Evolutionary conservation across 495 filamentous ascomycete species (phyloP), one percentile per base, ranked within the genome.

Genomic region (Monascus purpureus): DNA sequence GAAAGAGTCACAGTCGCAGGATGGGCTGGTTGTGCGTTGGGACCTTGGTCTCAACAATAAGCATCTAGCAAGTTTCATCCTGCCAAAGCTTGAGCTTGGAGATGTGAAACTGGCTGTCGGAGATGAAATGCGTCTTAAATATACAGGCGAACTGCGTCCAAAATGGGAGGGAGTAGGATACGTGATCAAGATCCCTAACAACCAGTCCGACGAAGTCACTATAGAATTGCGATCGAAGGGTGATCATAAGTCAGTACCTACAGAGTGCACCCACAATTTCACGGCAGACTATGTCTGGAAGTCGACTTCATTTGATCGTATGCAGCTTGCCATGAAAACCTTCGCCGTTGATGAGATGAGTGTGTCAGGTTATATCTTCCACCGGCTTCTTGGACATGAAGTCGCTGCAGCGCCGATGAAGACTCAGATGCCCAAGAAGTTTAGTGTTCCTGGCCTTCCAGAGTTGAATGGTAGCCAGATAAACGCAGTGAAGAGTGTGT

Each of bases 231-330:
- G 90, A 18, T 79, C 84, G 39, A 84, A 84, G 45, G 82, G 80
- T 23, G 79, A 81, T 37, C 85, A 95, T 55, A 96, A 96, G 50
- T 83, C 81, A 17, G 85, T 96, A 5, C 88, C 90, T 2, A 95
- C 85, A 0, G 90, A 99, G 46, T 95, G 92, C 61, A 95, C 92
- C 1, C 86, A 93, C 54, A 92, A 93, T 48, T 99, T 96, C 55
- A 93, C 80, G 22, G 90, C 87, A 37, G 90, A 99, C 53, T 99
- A 99, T 49, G 90, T 99, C 18, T 99, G 90, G 90, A 99, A 99
- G 48, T 90, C 90, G 13, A 99, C 92, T 1, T 94, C 87, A 0
- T 99, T 96, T 48, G 90, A 99, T 50, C 86, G 90, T 38, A 99
- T 99, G 90, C 90, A 99, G 53, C 73, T 82, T 39, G 90, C 90